Percentiles rank a stretch among this genome's conserved stretches.
Conservation (phyloP, 805 yeast species). For the Candida cerambycidarum region DNA sequence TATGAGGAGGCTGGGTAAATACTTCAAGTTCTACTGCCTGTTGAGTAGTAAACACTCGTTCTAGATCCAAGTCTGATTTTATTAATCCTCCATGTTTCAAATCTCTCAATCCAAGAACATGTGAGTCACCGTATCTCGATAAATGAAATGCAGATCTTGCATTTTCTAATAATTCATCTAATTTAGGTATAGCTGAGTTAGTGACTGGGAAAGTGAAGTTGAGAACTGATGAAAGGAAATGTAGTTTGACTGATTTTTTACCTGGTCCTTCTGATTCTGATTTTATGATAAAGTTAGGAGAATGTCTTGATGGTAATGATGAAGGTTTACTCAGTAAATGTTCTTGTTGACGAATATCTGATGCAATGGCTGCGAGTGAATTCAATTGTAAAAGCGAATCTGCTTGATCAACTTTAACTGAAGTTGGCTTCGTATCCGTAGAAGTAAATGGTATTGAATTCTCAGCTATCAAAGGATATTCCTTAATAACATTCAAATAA, state of each 20-base stretch:
- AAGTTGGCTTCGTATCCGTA: background rate
- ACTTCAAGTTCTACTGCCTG: conserved; percentile 37
- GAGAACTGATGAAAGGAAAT: conserved; percentile 54
- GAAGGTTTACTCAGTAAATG: background rate
- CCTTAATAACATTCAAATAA: conserved; percentile 57
- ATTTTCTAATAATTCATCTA: conserved; percentile 74
- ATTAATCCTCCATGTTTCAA: conserved; percentile 24
- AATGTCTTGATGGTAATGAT: background rate
- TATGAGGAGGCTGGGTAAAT: conserved; percentile 31
- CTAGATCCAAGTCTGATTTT: conserved; percentile 36
- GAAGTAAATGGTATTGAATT: conserved; percentile 28
- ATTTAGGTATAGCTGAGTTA: conserved; percentile 77
- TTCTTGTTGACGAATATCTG: conserved; percentile 14
- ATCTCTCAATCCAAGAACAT: conserved; percentile 27
- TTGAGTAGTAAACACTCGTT: conserved; percentile 32
- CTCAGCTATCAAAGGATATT: conserved; percentile 64
- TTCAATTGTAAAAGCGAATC: conserved; percentile 20
- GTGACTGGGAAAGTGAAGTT: conserved; percentile 64
- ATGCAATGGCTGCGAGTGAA: conserved; percentile 38
- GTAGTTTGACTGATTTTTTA: conserved; percentile 39
- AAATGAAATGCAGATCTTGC: conserved; percentile 67
- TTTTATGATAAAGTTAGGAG: background rate
- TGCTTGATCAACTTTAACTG: conserved; percentile 2
- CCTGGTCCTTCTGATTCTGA: conserved; percentile 25
- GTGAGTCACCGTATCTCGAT: conserved; percentile 16